phyloP scores from a whole-genome alignment of 805 yeast genomes.

The Ascoidea asiatica region DNA sequence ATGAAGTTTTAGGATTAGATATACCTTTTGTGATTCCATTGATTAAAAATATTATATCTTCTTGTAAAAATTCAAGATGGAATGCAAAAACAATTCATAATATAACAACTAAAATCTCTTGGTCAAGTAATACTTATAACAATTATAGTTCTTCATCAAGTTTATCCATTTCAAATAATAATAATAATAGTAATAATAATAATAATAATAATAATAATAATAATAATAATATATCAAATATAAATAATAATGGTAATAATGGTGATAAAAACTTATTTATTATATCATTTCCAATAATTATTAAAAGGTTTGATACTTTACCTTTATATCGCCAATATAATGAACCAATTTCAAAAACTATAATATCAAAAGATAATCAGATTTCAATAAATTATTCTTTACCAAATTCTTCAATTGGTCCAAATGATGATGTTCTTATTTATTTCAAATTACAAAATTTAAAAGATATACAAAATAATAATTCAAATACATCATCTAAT shows the following conservation, averaged over 20 bases:
- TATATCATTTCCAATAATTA: constrained; percentile 33
- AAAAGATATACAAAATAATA: constrained; percentile 5
- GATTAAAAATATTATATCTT: constrained; percentile 37
- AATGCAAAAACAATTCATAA: constrained; percentile 33
- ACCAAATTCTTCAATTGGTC: constrained; percentile 45
- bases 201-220: constrained; percentile 12
- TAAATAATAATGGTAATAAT: no score
- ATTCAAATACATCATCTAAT: constrained; percentile 2
- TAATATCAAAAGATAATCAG: constrained; percentile 33
- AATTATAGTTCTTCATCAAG: constrained; percentile 5
- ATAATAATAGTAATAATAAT: constrained; percentile 1
- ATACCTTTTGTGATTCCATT: constrained; percentile 45
- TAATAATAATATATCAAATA: constrained; percentile 9
- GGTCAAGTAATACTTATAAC: constrained; percentile 19
- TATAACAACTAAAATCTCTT: constrained; percentile 21
- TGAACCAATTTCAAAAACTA: constrained; percentile 32
- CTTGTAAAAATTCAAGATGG: constrained; percentile 34
- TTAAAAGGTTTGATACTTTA: constrained; percentile 41
- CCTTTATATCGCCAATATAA: constrained; percentile 43
- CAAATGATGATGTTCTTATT: constrained; percentile 32
- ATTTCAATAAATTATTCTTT: constrained; percentile 31
- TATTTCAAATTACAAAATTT: constrained; percentile 28
- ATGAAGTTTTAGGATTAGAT: constrained; percentile 38
- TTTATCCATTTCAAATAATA: neutral
- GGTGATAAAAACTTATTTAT: constrained; percentile 5